Evolutionary conservation across 208 protist genomes (phyloP).

Genomic region (Crithidia sp.): DNA sequence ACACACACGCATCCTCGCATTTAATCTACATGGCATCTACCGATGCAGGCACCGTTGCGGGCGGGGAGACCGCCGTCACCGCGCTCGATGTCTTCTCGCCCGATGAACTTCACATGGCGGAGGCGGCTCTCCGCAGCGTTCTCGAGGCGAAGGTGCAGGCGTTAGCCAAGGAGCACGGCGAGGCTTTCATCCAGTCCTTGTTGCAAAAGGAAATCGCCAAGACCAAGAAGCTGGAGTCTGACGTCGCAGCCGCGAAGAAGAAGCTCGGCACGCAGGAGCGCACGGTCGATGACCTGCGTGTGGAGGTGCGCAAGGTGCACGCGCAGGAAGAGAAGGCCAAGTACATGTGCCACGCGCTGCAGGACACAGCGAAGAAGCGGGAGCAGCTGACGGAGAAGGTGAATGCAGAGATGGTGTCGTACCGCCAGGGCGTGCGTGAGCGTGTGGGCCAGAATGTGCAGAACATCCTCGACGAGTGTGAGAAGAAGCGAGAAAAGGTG

Average conservation of each 20-base stretch:
- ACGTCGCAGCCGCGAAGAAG: constrained; percentile 66
- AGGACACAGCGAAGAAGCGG: constrained; percentile 54
- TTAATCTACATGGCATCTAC: constrained; percentile 14
- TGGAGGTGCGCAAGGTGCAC: constrained; percentile 31
- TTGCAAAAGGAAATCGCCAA: constrained; percentile 74
- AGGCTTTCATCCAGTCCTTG: constrained; percentile 58
- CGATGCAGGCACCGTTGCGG: background rate
- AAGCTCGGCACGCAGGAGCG: constrained; percentile 40
- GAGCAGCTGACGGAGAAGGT: constrained; percentile 54
- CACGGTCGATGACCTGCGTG: constrained; percentile 40
- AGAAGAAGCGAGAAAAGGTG: constrained; percentile 45
- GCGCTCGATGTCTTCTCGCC: constrained; percentile 26
- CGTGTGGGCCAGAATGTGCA: constrained; percentile 52
- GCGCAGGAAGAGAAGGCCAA: constrained; percentile 41
- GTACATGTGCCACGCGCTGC: constrained; percentile 52
- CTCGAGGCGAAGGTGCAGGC: constrained; percentile 38
- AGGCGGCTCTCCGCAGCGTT: constrained; percentile 33
- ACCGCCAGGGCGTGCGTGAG: constrained; percentile 44
- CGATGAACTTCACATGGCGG: constrained; percentile 34
- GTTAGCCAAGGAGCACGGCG: constrained; percentile 58
- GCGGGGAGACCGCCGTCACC: constrained; percentile 12
- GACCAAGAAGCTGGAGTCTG: constrained; percentile 71
- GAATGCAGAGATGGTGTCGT: constrained; percentile 57
- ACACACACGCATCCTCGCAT: background rate
- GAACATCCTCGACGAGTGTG: constrained; percentile 49